Evolutionary conservation across 1,284 basidiomycete species (phyloP).

Genomic region (Grifola frondosa): DNA sequence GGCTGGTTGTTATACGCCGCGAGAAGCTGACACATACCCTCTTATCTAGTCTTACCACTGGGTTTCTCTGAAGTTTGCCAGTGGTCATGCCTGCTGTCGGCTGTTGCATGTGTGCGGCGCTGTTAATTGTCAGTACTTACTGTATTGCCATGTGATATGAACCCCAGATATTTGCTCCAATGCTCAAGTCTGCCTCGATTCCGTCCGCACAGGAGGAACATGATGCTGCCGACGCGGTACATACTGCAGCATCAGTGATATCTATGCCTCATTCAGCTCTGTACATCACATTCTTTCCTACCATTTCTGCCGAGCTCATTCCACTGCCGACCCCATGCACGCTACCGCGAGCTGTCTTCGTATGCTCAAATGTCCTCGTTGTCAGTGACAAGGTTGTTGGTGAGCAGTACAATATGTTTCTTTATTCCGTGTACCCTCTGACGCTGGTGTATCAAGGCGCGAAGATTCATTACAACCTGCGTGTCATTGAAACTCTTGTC

Average conservation of each 20-base stretch:
- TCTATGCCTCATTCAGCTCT: conserved; percentile 68
- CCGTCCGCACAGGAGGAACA: conserved; percentile 24
- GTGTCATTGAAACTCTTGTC: conserved; percentile 83
- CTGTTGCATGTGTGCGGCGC: too few species aligned
- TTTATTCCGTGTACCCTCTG: not conserved
- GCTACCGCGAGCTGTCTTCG: conserved; percentile 56
- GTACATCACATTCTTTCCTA: conserved; percentile 81
- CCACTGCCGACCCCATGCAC: conserved; percentile 52
- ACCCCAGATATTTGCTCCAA: conserved; percentile 57
- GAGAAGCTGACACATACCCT: too few species aligned
- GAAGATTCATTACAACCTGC: conserved; percentile 80
- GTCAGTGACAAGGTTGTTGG: conserved; percentile 77
- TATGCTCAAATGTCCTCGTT: conserved; percentile 83
- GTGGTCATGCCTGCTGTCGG: too few species aligned
- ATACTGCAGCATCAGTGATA: conserved; percentile 70
- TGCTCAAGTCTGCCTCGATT: conserved; percentile 24
- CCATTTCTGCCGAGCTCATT: conserved; percentile 63
- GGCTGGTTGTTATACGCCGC: too few species aligned
- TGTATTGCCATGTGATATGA: too few species aligned
- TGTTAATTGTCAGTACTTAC: too few species aligned
- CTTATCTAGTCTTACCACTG: too few species aligned
- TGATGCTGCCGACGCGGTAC: conserved; percentile 38
- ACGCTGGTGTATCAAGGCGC: conserved; percentile 41
- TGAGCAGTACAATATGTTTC: conserved; percentile 8
- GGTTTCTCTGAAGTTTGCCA: too few species aligned